Conservation (phyloP, 2,329 filamentous ascomycete genomes). For the Xylaria sp. region DNA sequence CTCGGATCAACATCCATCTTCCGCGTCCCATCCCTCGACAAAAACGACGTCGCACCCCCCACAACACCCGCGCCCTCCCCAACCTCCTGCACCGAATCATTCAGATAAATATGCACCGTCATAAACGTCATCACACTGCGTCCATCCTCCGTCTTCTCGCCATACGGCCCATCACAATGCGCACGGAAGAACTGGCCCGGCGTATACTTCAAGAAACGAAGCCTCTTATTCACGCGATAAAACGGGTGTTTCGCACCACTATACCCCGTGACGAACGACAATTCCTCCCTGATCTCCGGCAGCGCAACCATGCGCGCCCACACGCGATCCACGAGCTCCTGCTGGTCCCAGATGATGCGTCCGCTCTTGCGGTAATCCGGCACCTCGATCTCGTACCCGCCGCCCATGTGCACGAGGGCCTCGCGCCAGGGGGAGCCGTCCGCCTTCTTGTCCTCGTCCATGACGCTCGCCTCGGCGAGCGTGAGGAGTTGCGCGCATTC, state of each 20-base stretch:
- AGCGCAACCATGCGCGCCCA: constrained; percentile 52
- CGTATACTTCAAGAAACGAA: constrained; percentile 70
- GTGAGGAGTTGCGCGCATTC: constrained; percentile 56
- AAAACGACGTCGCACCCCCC: constrained; percentile 53
- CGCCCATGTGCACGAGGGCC: constrained; percentile 63
- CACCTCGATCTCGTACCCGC: constrained; percentile 52
- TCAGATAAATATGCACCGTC: constrained; percentile 53
- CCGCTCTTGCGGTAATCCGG: constrained; percentile 62
- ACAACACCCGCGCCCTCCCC: constrained; percentile 34
- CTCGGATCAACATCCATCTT: constrained; percentile 51
- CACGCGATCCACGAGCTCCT: constrained; percentile 56
- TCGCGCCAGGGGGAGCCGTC: constrained; percentile 52
- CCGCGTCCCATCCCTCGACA: constrained; percentile 39
- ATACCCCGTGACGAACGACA: constrained; percentile 34
- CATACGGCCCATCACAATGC: constrained; percentile 64
- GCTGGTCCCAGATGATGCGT: constrained; percentile 70
- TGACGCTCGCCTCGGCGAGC: constrained; percentile 49
- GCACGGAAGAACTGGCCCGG: constrained; percentile 68
- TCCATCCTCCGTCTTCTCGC: constrained; percentile 43
- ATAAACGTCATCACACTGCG: constrained; percentile 43
- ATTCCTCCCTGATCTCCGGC: constrained; percentile 37
- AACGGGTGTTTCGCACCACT: constrained; percentile 37
- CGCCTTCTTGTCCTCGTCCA: constrained; percentile 37
- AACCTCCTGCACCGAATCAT: constrained; percentile 42
- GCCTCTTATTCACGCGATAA: constrained; percentile 59